Conservation (phyloP, 2,329 filamentous ascomycete genomes). For the Beauveria medogensis region DNA sequence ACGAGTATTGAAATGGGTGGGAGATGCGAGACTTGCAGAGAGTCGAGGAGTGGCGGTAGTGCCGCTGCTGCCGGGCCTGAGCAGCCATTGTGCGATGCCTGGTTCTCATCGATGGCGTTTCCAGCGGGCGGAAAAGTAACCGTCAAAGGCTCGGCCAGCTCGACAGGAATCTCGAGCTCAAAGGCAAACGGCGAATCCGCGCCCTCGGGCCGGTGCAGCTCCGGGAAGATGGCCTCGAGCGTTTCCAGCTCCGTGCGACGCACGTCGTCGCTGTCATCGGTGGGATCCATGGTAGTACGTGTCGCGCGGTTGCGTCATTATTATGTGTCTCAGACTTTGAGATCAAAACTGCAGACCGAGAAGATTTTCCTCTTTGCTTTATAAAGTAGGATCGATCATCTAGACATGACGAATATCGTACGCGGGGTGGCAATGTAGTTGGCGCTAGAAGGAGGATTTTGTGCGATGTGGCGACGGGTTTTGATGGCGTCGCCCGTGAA, state of each 20-base stretch:
- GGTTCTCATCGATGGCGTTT: slow-evolving; percentile 12
- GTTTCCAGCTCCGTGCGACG: slow-evolving; percentile 17
- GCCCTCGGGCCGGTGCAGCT: slow-evolving; percentile 41
- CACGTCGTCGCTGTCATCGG: slow-evolving; percentile 9
- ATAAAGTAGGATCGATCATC: too few relatives aligned
- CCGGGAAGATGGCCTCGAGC: slow-evolving; percentile 53
- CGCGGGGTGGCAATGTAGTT: not conserved
- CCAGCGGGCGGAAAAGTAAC: slow-evolving; percentile 46
- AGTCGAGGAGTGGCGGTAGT: slow-evolving; percentile 27
- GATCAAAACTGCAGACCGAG: too few relatives aligned
- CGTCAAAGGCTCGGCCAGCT: slow-evolving; percentile 44
- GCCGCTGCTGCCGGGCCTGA: slow-evolving; percentile 9
- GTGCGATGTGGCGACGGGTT: slow-evolving; percentile 1
- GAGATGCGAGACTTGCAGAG: slow-evolving; percentile 46
- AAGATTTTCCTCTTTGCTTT: not conserved
- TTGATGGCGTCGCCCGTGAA: not conserved
- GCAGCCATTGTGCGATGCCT: not conserved
- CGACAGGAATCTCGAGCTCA: slow-evolving; percentile 49
- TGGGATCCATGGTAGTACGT: slow-evolving; percentile 7
- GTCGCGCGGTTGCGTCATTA: slow-evolving; percentile 4
- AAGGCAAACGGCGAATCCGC: slow-evolving; percentile 38
- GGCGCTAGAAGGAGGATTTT: not conserved
- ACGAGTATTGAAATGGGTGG: slow-evolving; percentile 49
- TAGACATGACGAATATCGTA: not conserved
- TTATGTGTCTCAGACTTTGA: not conserved